Conservation (phyloP, 805 yeast species). For the Teunomyces barrocoloradensis region DNA sequence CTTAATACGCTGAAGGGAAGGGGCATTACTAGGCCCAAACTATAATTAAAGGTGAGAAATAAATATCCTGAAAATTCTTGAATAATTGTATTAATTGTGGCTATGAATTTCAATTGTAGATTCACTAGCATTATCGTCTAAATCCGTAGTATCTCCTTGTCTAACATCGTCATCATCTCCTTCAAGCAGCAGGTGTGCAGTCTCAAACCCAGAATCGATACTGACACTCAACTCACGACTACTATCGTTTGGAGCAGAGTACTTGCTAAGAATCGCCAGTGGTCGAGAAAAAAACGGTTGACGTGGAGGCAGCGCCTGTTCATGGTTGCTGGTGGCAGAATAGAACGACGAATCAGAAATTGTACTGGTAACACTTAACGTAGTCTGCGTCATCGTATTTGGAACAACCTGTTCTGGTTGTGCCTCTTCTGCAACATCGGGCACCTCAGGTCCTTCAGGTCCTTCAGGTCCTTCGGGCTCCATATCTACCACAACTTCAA, state of each 20-base stretch:
- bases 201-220: conserved; percentile 12
- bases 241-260: conserved; percentile 8
- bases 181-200: not conserved
- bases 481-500: not conserved
- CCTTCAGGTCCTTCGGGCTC: not conserved
- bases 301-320: conserved; percentile 6
- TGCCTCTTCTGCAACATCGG: not conserved
- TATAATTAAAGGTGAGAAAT: too few relatives aligned
- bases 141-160: not conserved
- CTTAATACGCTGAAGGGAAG: not conserved
- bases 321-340: conserved; percentile 11
- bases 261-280: conserved; percentile 24
- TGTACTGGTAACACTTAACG: not conserved
- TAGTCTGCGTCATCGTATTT: not conserved
- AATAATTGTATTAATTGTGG: too few relatives aligned
- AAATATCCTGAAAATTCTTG: too few relatives aligned
- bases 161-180: not conserved
- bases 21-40: too few relatives aligned
- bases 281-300: conserved; percentile 18
- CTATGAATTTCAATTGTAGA: conserved; percentile 4
- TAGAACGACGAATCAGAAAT: conserved; percentile 10
- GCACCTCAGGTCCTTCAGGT: not conserved
- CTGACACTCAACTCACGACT: conserved; percentile 16
- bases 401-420: not conserved
- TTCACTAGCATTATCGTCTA: conserved; percentile 2